Base-by-base conservation (phyloP, 2,329 filamentous ascomycete genomes). In the Beauveria caledonica region DNA sequence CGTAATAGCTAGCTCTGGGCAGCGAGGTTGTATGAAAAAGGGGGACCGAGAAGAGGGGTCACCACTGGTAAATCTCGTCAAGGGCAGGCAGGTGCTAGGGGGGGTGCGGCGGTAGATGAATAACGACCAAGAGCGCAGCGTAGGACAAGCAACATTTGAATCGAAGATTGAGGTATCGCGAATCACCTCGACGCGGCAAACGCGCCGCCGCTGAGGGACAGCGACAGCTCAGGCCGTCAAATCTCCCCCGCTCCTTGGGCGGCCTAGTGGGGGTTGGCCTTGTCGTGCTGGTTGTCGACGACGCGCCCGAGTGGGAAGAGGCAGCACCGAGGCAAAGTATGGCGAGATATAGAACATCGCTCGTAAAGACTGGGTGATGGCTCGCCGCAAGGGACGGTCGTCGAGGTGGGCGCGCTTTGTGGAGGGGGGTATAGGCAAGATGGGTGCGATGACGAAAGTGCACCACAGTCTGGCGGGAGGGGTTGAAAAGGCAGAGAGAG, bases 41-140 rank as follows among this genome's bases (percentile, higher is more conserved):
- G 58, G 50, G 58, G 29, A 46, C 36, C 36, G 42, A 46, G 42
- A 53, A 46, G 40, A 53, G 74, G 58, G 49, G 49, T 53, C 27
- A 42, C 58, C 40, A 60, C 42, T 40, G 42, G 58, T 40, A 39
- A 42, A 33, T 33, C 11, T 51, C 36, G 23, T 29, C 49, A 60
- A 54, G 42, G 57, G 57, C 49, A 59, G 58, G 58, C 49, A 60
- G 44, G 48, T 49, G 58, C 57, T 25, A 36, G 36, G 33, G 33
- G 33, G 51, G 45, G 46, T 33, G 36, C 21, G 7, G 46, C 17
- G 29, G 54, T 45, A 59, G 39, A 23, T 19, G 33, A 36, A 49
- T 3, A 40, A 40, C 4, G 27, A n/a, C 25, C 4, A 54, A 44
- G 21, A 19, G 44, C 33, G 17, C 52, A 51, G 46, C 27, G 52